phyloP scores from a whole-genome alignment of 768 basidiomycete species.

The Boletus fagicola region DNA sequence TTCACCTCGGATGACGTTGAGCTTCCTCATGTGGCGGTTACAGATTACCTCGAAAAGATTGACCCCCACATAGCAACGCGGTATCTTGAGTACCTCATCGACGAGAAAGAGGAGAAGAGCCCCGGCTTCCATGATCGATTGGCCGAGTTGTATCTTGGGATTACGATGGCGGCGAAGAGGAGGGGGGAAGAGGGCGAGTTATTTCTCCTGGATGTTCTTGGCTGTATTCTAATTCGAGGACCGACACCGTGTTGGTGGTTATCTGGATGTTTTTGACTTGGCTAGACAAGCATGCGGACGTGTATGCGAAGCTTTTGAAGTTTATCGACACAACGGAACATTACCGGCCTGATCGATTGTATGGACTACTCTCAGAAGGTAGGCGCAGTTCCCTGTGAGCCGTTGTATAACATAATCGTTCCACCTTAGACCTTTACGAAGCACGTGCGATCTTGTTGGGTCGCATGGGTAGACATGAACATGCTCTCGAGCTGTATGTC shows the following conservation, averaged over 20 bases:
- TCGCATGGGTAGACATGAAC: slow-evolving; percentile 85
- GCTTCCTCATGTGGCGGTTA: slow-evolving; percentile 73
- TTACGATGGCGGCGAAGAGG: slow-evolving; percentile 59
- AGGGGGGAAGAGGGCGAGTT: slow-evolving; percentile 55
- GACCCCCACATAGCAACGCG: slow-evolving; percentile 66
- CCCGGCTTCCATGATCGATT: slow-evolving; percentile 83
- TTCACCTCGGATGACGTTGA: slow-evolving; percentile 96
- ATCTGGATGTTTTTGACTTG: not conserved
- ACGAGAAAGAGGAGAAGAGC: slow-evolving; percentile 65
- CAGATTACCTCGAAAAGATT: slow-evolving; percentile 73
- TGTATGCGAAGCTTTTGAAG: slow-evolving; percentile 67
- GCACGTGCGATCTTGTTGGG: slow-evolving; percentile 91
- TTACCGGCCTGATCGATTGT: slow-evolving; percentile 77
- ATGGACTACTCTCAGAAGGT: slow-evolving; percentile 85
- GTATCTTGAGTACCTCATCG: slow-evolving; percentile 85
- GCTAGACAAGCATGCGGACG: slow-evolving; percentile 47
- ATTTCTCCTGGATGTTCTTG: not conserved
- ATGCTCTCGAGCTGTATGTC: slow-evolving; percentile 93
- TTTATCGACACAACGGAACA: slow-evolving; percentile 72
- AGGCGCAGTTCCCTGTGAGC: slow-evolving; percentile 12
- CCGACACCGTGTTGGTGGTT: not conserved
- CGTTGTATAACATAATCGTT: not conserved
- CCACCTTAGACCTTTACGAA: slow-evolving; percentile 71
- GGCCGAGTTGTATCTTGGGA: slow-evolving; percentile 79
- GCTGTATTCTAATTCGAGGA: not conserved